Conservation (phyloP, 2,329 filamentous ascomycete genomes). For the Scedosporium minutisporum region DNA sequence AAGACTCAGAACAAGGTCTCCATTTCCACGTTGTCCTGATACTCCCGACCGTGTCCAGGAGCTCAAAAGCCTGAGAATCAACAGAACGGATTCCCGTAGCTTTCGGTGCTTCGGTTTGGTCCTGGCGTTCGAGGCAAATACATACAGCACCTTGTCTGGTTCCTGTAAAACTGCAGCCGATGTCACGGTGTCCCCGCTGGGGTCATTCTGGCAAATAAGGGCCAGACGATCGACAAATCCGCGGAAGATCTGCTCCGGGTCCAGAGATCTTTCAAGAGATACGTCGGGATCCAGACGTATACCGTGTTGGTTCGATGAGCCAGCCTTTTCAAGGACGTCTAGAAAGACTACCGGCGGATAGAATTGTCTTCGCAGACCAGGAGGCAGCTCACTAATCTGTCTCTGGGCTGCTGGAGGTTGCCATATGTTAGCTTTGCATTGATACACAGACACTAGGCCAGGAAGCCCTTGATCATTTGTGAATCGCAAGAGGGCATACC, state of each 20-base stretch:
- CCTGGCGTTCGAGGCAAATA: slow-evolving; percentile 21
- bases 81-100: not conserved
- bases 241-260: slow-evolving; percentile 15
- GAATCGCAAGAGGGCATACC: too few relatives aligned
- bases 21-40: not conserved
- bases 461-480: too few relatives aligned
- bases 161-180: slow-evolving; percentile 19
- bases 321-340: not conserved
- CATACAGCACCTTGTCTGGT: slow-evolving; percentile 17
- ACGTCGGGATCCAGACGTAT: not conserved
- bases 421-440: not conserved
- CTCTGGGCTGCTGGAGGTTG: not conserved
- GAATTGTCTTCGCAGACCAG: not conserved
- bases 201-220: slow-evolving; percentile 17
- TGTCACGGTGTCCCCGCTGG: slow-evolving; percentile 12
- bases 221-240: slow-evolving; percentile 22
- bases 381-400: not conserved
- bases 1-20: too few relatives aligned
- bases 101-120: not conserved
- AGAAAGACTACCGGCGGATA: not conserved
- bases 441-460: too few relatives aligned
- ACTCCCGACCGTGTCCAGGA: fast-evolving
- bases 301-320: not conserved
- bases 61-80: not conserved
- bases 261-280: not conserved